Evolutionary conservation across 2,329 filamentous ascomycete genomes (phyloP), one percentile per base, ranked within the genome.

Genomic region (Fusarium pseudonygamai): DNA sequence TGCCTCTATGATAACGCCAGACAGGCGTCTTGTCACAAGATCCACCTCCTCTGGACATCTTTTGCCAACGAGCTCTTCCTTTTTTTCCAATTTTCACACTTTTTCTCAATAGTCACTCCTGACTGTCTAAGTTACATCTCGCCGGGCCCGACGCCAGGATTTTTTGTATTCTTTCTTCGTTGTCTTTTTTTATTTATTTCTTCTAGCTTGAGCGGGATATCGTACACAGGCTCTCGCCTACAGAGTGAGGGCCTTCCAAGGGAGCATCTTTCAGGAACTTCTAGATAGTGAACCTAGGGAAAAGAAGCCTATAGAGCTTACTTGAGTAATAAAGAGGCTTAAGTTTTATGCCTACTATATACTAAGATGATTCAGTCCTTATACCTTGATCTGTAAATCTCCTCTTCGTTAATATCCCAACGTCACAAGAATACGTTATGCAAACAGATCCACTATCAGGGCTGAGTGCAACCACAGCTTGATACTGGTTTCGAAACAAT

Each of bases 81-180:
- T 60, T 61, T 55, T 28, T 49, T 42, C 46, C 47, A 37, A 56
- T 59, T 26, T 63, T 28, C 28, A 40, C 28, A 13, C 30, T 32
- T 32, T 40, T 47, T 69, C n/a, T 62, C 46, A 34, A 47, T 65
- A 40, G 63, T 64, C 65, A 57, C 42, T 68, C 67, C 45, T 53
- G 45, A 36, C 64, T 71, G 42, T 56, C 58, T 46, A 59, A 49
- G 67, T 55, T 75, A 75, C 57, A 75, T 75, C 64, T 68, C 50
- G 70, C 57, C 55, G 52, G 72, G 72, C 72, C 59, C 66, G 45
- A 75, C 72, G 72, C 72, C 72, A 75, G 69, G 52, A 68, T 47
- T 71, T 67, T 67, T 60, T 73, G 59, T 68, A 60, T 75, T 50
- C 50, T 47, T 64, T 32, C 32, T 26, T 49, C 42, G 34, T 36